Evolutionary conservation across 495 filamentous ascomycete genomes (phyloP), one percentile per base, ranked within the genome.

Genomic region (Aspergillus cristatus): DNA sequence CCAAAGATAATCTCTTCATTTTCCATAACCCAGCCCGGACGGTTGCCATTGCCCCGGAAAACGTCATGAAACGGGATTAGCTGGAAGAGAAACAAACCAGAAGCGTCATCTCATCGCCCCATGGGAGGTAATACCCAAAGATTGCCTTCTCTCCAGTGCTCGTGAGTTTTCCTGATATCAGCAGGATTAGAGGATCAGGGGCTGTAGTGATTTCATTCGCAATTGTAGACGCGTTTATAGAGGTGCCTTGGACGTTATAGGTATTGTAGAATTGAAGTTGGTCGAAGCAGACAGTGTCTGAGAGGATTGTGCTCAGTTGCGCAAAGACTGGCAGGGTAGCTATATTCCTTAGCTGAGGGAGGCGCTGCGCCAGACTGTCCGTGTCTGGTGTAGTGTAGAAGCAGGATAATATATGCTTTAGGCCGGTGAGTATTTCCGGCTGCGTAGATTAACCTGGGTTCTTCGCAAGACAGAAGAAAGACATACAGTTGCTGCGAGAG

Each of bases 241-340:
- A 13, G 6, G 15, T n/a, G n/a, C 4, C 20, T 4, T 24, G 20
- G 20, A 24, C 8, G 8, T 24, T 24, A 8, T 24, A 30, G 28
- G 28, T 4, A 5, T 34, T 24, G 32, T 34, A 10, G n/a, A 15
- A 24, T 34, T 34, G 6, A 16, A 7, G 6, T 7, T 14, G 16
- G 8, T 24, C 20, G n/a, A 34, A 34, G 32, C 6, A 16, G 32
- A 34, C 5, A 4, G 32, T 17, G 8, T 24, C 32, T 4, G 8
- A 24, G 20, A 24, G 20, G 28, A 53, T 48, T 50, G 40, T 28
- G 17, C 31, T 32, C 3, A 42, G 11, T 18, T 8, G 7, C 12
- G 22, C 18, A 28, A 13, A 16, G 34, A 14, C n/a, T 28, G 26
- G 6, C 18, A 32, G 15, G 24, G 18, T 14, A 28, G 8, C 12